A percentile compares a stretch with the other conserved stretches of the same genome.
Evolutionary conservation across 352 stramenopile species (phyloP).

Genomic region (Phytophthora multivora): DNA sequence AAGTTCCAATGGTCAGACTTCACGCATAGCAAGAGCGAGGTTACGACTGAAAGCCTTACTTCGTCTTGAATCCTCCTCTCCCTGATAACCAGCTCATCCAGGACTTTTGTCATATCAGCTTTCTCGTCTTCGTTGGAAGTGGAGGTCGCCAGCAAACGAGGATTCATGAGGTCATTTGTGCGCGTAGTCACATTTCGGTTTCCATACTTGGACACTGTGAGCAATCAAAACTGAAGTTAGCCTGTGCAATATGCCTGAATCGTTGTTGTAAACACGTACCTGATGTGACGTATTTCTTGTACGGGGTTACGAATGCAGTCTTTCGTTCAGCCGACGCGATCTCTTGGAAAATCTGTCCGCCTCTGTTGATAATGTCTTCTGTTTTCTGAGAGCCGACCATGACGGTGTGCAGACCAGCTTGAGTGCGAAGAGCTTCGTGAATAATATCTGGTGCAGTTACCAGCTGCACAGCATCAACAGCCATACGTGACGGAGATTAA

Average conservation of each 20-base stretch:
- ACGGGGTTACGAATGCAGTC: slow-evolving; percentile 79
- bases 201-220: slow-evolving; percentile 81
- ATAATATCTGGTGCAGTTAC: slow-evolving; percentile 85
- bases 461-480: slow-evolving; percentile 38
- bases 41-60: slow-evolving; percentile 23
- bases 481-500: background rate
- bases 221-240: background rate
- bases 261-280: slow-evolving; percentile 30
- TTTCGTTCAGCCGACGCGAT: slow-evolving; percentile 65
- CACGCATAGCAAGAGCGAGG: background rate
- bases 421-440: slow-evolving; percentile 70
- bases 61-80: slow-evolving; percentile 59
- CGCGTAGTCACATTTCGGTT: slow-evolving; percentile 85
- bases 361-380: slow-evolving; percentile 78
- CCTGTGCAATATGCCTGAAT: no score
- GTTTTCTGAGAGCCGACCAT: slow-evolving; percentile 75
- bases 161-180: slow-evolving; percentile 79
- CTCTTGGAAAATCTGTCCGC: slow-evolving; percentile 63
- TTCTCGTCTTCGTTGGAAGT: slow-evolving; percentile 85
- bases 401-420: slow-evolving; percentile 81
- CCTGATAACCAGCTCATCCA: slow-evolving; percentile 49
- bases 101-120: slow-evolving; percentile 52
- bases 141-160: slow-evolving; percentile 65
- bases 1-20: background rate
- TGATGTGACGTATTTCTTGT: slow-evolving; percentile 88